Percentiles rank a stretch among this genome's conserved stretches.
Conservation (phyloP, 2,329 filamentous ascomycete species). For the Aspergillus sp. region DNA sequence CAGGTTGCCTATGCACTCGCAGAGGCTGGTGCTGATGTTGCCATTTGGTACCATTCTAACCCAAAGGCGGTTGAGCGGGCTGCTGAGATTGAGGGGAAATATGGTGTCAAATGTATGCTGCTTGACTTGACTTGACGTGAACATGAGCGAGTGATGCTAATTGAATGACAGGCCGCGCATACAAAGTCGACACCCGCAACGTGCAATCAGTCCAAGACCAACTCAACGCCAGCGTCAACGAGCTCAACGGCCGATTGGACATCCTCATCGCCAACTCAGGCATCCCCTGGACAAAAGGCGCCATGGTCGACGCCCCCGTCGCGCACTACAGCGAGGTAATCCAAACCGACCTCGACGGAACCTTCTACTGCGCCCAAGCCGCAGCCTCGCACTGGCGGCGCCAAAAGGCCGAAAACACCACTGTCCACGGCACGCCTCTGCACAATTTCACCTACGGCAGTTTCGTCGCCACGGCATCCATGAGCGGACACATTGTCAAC, state of each 20-base stretch:
- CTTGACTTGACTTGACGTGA: not conserved
- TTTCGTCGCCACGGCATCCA: conserved; percentile 74
- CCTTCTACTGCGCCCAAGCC: conserved; percentile 70
- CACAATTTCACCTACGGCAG: conserved; percentile 59
- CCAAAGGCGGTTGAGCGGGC: conserved; percentile 59
- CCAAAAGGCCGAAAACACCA: conserved; percentile 64
- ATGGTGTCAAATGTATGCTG: conserved; percentile 55
- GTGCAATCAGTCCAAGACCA: no score
- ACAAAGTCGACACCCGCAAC: no score
- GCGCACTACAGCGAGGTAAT: conserved; percentile 65
- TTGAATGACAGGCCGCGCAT: not conserved
- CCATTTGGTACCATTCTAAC: conserved; percentile 69
- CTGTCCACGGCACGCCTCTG: conserved; percentile 57
- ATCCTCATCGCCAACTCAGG: no score
- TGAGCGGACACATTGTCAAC: conserved; percentile 74
- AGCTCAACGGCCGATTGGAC: no score
- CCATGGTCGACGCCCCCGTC: conserved; percentile 36
- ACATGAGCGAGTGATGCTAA: conserved; percentile 2
- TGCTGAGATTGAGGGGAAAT: conserved; percentile 59
- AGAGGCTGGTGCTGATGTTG: conserved; percentile 67
- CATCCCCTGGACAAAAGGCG: no score
- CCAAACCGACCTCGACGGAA: conserved; percentile 67
- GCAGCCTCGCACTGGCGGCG: conserved; percentile 66
- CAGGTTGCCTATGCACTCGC: conserved; percentile 60
- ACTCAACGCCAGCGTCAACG: no score